Percentiles rank a stretch among this genome's conserved stretches.
Evolutionary conservation across 2,329 filamentous ascomycete species (phyloP).

Genomic region (Bisporella sp.): DNA sequence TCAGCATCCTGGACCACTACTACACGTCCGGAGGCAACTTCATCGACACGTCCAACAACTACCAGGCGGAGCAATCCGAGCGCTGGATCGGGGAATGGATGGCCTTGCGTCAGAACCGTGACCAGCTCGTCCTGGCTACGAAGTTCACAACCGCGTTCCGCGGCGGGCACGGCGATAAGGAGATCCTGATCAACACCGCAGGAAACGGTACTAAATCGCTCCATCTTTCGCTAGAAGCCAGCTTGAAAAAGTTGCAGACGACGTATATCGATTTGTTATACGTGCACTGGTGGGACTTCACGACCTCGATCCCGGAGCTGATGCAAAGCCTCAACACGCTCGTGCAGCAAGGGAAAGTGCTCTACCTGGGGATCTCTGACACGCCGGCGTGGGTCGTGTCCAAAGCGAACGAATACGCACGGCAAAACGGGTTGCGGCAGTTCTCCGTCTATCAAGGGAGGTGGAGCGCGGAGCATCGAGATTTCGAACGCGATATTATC

Average conservation of each 20-base stretch:
- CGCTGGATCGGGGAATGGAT: conserved; percentile 66
- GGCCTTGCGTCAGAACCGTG: conserved; percentile 53
- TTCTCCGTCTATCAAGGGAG: conserved; percentile 62
- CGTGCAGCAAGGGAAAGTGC: conserved; percentile 51
- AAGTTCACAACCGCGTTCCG: conserved; percentile 37
- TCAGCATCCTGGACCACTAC: conserved; percentile 48
- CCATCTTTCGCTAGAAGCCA: conserved; percentile 46
- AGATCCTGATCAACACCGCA: conserved; percentile 38
- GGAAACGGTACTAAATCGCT: conserved; percentile 60
- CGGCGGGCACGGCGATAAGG: conserved; percentile 19
- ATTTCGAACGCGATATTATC: conserved; percentile 56
- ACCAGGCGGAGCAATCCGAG: conserved; percentile 47
- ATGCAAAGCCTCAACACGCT: conserved; percentile 62
- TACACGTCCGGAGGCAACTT: conserved; percentile 56
- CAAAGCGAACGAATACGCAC: conserved; percentile 57
- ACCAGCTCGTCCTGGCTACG: conserved; percentile 60
- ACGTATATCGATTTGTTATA: conserved; percentile 64
- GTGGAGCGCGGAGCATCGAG: conserved; percentile 52
- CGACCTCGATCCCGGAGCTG: conserved; percentile 56
- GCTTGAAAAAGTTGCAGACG: conserved; percentile 55
- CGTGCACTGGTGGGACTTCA: conserved; percentile 62
- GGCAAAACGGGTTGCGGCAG: conserved; percentile 56
- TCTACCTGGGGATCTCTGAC: conserved; percentile 60
- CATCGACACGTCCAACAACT: conserved; percentile 45
- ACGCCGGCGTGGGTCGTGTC: conserved; percentile 62